phyloP scores from a whole-genome alignment of 441 rosid genomes.

The Syzygium malaccense region DNA sequence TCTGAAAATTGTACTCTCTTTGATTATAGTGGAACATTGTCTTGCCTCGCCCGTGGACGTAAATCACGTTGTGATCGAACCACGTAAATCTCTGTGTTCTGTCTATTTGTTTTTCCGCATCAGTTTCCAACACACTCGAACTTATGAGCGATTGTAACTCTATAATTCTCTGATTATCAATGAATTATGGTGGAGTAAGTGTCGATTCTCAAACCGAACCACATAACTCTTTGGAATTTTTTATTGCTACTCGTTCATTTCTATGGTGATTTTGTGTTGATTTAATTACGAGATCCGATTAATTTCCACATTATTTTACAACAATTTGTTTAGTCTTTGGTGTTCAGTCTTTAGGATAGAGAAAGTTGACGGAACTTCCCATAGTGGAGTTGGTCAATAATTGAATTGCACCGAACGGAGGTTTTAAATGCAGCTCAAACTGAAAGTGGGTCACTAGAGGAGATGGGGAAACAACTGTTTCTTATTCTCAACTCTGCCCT shows the following conservation, averaged over 20 bases:
- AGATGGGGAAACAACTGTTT: neutral
- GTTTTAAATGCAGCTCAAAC: neutral
- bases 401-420: neutral
- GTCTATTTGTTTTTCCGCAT: no score
- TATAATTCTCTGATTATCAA: accelerated
- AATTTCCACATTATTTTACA: no score
- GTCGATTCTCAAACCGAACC: neutral
- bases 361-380: neutral
- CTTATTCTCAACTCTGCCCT: neutral
- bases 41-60: no score
- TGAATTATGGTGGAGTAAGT: neutral
- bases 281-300: neutral
- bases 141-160: neutral
- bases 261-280: neutral
- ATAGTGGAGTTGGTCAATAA: neutral
- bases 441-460: neutral
- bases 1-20: no score
- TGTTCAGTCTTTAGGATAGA: neutral
- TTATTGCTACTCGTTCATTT: neutral
- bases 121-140: no score
- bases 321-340: no score
- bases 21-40: no score
- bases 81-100: no score
- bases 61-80: no score
- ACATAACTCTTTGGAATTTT: no score